Evolutionary conservation across 2,329 filamentous ascomycete genomes (phyloP).

Genomic region (Verticillium klebahnii): DNA sequence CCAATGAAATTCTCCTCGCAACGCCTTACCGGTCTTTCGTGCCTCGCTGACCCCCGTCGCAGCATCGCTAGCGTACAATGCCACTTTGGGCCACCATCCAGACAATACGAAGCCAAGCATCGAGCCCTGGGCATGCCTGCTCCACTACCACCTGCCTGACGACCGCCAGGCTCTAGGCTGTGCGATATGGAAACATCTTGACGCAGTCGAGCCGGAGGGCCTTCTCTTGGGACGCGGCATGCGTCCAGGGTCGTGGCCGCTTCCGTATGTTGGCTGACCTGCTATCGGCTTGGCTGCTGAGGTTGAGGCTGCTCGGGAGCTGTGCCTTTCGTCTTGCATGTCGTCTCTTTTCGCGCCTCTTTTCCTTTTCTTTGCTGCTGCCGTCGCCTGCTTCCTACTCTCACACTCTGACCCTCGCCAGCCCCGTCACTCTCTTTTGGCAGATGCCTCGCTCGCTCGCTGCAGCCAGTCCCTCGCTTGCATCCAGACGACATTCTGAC

Average conservation of each 20-base stretch:
- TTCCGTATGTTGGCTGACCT: not conserved
- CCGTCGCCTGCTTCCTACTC: not conserved
- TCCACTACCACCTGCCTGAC: not conserved
- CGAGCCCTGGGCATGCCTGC: too few species aligned
- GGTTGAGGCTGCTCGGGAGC: not conserved
- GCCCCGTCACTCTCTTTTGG: not conserved
- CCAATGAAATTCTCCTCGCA: not conserved
- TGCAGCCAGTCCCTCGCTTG: too few species aligned
- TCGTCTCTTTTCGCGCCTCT: not conserved
- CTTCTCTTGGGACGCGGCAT: not conserved
- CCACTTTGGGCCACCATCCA: not conserved
- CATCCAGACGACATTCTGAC: not conserved
- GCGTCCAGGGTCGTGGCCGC: not conserved
- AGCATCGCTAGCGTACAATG: not conserved
- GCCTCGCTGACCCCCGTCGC: not conserved
- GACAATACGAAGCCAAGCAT: slow-evolving; percentile 1
- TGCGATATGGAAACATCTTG: not conserved
- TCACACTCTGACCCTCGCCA: not conserved
- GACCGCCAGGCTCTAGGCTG: not conserved
- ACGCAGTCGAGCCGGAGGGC: not conserved
- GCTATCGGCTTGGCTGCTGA: not conserved
- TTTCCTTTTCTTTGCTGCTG: not conserved
- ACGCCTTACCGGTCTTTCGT: not conserved
- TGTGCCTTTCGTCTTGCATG: not conserved
- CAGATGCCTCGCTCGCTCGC: not conserved